These are phyloP conservation scores for Fraxinus dipetala DNA, from an alignment of 305 asterid genomes.

Conservation along the genomic window DNA sequence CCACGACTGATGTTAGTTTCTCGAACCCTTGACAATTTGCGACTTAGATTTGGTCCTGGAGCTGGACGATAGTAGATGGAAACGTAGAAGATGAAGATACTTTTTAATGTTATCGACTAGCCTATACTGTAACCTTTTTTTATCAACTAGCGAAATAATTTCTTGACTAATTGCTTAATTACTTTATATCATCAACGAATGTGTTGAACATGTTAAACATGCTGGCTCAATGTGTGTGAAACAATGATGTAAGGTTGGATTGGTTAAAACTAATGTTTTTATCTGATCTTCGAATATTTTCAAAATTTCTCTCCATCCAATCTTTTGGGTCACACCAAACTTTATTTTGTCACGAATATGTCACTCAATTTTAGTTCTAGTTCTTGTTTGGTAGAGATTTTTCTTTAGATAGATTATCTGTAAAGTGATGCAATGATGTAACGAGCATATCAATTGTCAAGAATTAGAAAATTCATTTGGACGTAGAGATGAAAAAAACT, in stretches of 20 bases:
- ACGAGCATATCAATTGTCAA: neutral
- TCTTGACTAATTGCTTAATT: slow-evolving; percentile 18
- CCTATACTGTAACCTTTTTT: neutral
- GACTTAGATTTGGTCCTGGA: slow-evolving; percentile 40
- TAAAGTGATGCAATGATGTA: neutral
- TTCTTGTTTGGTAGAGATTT: neutral
- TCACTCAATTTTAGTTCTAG: neutral
- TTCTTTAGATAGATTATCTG: neutral
- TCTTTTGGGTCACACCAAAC: neutral
- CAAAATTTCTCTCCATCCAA: neutral
- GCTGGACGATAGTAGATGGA: slow-evolving; percentile 35
- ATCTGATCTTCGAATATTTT: neutral
- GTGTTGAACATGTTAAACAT: neutral
- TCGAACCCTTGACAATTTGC: slow-evolving; percentile 36
- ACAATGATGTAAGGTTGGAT: too few species aligned
- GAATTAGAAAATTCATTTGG: neutral
- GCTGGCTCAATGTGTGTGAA: neutral
- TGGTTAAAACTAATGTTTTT: neutral
- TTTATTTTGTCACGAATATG: neutral
- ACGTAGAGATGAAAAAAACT: neutral
- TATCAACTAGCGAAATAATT: slow-evolving; percentile 16
- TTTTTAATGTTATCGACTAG: neutral
- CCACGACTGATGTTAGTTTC: slow-evolving; percentile 61
- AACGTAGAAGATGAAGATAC: neutral
- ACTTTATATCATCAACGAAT: neutral